phyloP scores from a whole-genome alignment of 2,329 filamentous ascomycete species.

The Fusarium bactridioides region DNA sequence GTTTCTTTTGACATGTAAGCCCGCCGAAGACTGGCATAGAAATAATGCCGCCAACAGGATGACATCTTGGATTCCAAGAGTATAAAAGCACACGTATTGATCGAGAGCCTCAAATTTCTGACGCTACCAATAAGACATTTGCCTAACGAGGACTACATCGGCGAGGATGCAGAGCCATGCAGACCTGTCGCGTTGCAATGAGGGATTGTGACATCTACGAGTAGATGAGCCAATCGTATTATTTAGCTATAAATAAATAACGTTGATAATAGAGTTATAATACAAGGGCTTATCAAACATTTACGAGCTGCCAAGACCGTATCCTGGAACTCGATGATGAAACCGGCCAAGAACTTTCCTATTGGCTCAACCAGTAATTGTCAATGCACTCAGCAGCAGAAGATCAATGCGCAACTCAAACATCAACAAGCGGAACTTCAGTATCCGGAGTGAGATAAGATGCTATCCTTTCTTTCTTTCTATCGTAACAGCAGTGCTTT shows the following conservation, averaged over 20 bases:
- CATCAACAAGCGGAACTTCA: neutral
- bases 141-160: too few relatives aligned
- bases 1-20: fast-evolving
- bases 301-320: neutral
- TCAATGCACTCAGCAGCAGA: neutral
- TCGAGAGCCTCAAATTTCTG: too few relatives aligned
- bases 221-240: neutral
- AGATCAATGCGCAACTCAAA: neutral
- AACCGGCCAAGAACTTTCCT: neutral
- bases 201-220: neutral
- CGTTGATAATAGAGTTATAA: neutral
- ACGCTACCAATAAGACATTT: too few relatives aligned
- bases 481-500: neutral
- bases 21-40: fast-evolving
- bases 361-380: neutral
- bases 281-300: neutral
- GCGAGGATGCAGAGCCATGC: neutral
- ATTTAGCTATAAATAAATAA: neutral
- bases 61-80: fast-evolving
- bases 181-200: fast-evolving
- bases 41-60: fast-evolving
- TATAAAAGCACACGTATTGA: too few relatives aligned
- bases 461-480: neutral
- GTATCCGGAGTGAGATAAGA: neutral
- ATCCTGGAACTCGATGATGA: neutral